These are phyloP conservation scores for Alternaria tenuissima DNA, from an alignment of 2,329 filamentous ascomycete species.

Conservation along the genomic window DNA sequence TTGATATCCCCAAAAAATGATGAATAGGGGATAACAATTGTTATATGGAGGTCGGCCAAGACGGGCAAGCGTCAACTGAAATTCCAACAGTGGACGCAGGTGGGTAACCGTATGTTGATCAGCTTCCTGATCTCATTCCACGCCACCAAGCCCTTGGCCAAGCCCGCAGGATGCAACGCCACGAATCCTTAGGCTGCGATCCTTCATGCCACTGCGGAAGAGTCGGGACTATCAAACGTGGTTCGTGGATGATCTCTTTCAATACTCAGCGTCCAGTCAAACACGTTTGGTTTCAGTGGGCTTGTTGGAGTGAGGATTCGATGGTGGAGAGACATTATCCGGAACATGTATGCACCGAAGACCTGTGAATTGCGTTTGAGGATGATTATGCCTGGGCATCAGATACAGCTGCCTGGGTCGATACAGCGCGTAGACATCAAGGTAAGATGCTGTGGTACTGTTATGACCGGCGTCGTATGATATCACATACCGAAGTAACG, in stretches of 20 bases:
- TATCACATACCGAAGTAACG: neutral
- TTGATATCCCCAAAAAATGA: neutral
- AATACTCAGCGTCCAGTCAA: neutral
- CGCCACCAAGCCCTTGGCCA: neutral
- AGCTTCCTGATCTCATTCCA: neutral
- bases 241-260: slow-evolving; percentile 4
- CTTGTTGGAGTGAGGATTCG: neutral
- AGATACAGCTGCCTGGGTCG: neutral
- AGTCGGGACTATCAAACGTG: slow-evolving; percentile 3
- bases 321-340: neutral
- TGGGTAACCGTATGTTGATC: neutral
- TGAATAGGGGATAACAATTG: neutral
- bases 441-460: neutral
- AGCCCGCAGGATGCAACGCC: slow-evolving; percentile 2
- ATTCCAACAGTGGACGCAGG: neutral
- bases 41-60: neutral
- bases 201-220: neutral
- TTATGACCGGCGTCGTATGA: neutral
- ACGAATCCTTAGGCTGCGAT: neutral
- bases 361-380: neutral
- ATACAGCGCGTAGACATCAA: neutral
- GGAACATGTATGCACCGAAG: neutral
- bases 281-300: neutral
- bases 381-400: neutral
- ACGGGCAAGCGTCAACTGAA: neutral